Evolutionary conservation across 768 basidiomycete species (phyloP), one percentile per base, ranked within the genome.

Genomic region (Leccinum obscurum): DNA sequence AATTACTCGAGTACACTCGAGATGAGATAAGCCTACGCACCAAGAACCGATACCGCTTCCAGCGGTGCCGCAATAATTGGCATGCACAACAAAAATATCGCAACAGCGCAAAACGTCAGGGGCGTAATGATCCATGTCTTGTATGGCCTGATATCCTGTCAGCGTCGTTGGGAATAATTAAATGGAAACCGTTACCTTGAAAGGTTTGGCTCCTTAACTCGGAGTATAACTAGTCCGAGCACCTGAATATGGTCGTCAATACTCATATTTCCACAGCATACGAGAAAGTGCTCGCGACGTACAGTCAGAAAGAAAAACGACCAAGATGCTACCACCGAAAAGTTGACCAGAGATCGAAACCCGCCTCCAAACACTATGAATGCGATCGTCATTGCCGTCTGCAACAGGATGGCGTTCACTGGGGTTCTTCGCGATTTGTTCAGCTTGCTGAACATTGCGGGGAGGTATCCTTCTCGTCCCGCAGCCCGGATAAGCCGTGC

Each of bases 61-160:
- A 88, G 77, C 7, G 96, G 96, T 22, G 95, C 95, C 3, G 96
- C 96, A 58, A 95, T 88, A 54, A 96, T 81, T 2, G 95, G 95
- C 93, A 99, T 96, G 67, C 88, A 90, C 10, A 99, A 78, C 55
- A 98, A 79, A 76, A 62, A 59, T 58, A 70, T 32, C 5, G 63
- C 59, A 49, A 94, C 93, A 34, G 82, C 88, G 67, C 94, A 96
- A 74, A 98, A 98, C 5, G 80, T 85, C 32, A 98, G 77, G 2
- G 96, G 96, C 0, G 96, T 98, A 39, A 85, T 82, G 35, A 97
- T 89, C 88, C 89, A 97, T 6, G 93, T 91, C 68, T 85, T 91
- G 72, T 98, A 98, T 2, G 96, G 96, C 59, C 95, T 92, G n/a
- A 4, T 20, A 30, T 55, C 24, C 17, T 57, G 32, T 57, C 54